Base-by-base conservation (phyloP, 1,139 yeast species). In the Hemisphaericaspora xylanilytica region DNA sequence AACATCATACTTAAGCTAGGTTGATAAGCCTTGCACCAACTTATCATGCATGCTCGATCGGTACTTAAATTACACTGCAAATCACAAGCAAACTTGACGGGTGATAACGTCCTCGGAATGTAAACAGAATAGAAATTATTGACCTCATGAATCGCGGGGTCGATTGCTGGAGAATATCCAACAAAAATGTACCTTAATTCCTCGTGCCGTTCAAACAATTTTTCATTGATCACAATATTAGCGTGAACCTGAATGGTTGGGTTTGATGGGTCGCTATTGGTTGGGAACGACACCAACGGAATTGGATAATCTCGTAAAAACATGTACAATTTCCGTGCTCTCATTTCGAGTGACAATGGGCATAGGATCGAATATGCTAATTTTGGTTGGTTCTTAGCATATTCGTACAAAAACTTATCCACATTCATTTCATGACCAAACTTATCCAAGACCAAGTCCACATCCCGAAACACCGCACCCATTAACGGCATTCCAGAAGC, bases 171-270 rank as follows among this genome's bases (percentile, higher is more conserved):
- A 1, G 74, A 67, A 40, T 67, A 71, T 5, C 76, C 76, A 3
- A 72, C 76, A 51, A 59, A 67, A 3, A 72, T 67, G 36, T 59
- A 61, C 39, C 78, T 56, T 62, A 72, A 59, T 52, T 71, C 75
- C 35, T 71, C 76, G 33, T 59, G 56, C 12, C 65, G 48, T 2
- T 50, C 43, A 2, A 64, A 68, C 29, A 71, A 48, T 43, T 59
- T 65, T 38, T 72, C 78, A 43, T 72, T 69, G n/a, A 72, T 59
- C 5, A 72, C 71, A 18, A 70, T 32, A 37, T 69, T 62, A 1
- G 75, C 74, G 14, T 50, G 46, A 2, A 72, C 49, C 15, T 58
- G 54, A 37, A 71, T 53, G 0, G 69, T 59, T 1, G 67, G 65
- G 11, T 43, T 44, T 5, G 47, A 34, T 3, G 56, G 53, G 27